These are phyloP conservation scores for Fusarium virguliforme DNA, from an alignment of 2,329 filamentous ascomycete genomes.

Conservation along the genomic window DNA sequence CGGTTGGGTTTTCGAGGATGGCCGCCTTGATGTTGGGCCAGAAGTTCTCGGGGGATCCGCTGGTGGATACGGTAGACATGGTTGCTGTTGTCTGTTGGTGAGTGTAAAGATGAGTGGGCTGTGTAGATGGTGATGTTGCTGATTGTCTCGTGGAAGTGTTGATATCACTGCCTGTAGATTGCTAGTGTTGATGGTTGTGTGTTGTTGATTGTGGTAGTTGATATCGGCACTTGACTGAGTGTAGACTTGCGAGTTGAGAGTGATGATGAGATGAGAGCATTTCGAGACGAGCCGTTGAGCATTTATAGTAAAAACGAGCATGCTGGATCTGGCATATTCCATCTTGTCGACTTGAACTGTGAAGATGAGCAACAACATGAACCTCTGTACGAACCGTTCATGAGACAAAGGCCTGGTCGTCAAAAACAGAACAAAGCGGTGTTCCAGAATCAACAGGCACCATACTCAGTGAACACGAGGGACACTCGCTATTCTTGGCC, in stretches of 20 bases:
- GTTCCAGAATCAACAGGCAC: background rate
- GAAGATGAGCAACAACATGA: background rate
- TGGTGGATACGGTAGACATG: constrained; percentile 11
- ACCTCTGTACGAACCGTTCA: background rate
- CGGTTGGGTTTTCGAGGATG: background rate
- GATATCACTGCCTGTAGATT: too few relatives aligned
- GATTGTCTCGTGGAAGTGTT: background rate
- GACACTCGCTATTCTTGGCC: background rate
- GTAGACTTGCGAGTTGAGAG: background rate
- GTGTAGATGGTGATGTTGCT: background rate
- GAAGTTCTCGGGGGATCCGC: background rate
- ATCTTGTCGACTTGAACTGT: background rate
- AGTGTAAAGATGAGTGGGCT: background rate
- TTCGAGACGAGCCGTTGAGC: background rate
- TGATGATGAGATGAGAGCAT: background rate
- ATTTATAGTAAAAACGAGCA: background rate
- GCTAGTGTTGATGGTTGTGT: background rate
- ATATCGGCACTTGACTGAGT: background rate
- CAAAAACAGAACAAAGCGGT: background rate
- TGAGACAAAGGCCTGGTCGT: background rate
- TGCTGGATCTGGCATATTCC: background rate
- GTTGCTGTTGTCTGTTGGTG: background rate
- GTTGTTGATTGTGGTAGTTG: background rate
- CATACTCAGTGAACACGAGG: background rate
- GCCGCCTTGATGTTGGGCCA: constrained; percentile 34